Base-by-base conservation (phyloP, 352 stramenopile species). In the Phytophthora fragariae region DNA sequence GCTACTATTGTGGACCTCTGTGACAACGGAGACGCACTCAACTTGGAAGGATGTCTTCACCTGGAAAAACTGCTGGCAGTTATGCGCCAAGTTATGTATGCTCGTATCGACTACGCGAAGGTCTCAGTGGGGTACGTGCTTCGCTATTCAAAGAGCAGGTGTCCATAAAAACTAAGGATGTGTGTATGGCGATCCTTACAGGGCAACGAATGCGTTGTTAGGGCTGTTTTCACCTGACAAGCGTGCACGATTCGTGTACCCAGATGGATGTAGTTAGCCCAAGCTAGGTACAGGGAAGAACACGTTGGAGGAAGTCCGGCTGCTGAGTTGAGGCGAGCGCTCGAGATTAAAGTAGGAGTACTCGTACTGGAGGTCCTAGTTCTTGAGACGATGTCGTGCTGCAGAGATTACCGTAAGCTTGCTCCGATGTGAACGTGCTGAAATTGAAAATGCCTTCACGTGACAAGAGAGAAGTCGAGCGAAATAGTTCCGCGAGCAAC, bases 321-420 rank as follows among this genome's bases (percentile, higher is more conserved):
- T 68, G 9, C 50, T 37, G 19, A 68, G 61, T 27, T 56, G 50
- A 12, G 35, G 62, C 19, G 50, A 68, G 24, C 62, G 62, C 21
- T 55, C 21, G 7, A 68, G 35, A 31, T 68, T 68, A n/a, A 67
- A 67, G 21, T 67, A 53, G 12, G 62, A 62, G n/a, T 68, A 62
- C 12, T 61, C 19, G 35, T 68, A 65, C 55, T 86, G 64, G 0
- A 78, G 24, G 8, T 63, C 47, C 0, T 71, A 65, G 4, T 72
- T 62, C 7, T 55, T 33, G 12, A 73, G 31, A 66, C 27, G 21
- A 83, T 69, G 52, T 78, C 70, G 55, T 50, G 21, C 62, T 85
- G 70, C 3, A 27, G 24, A 75, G 33, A 52, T 75, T 70, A n/a
- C 50, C 77, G 53, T 68, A 62, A 11, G 35, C 47, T 10, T 71